Percentiles rank a stretch among this genome's conserved stretches.
phyloP scores from a whole-genome alignment of 2,329 filamentous ascomycete genomes.

The Xenoacremonium recifei region DNA sequence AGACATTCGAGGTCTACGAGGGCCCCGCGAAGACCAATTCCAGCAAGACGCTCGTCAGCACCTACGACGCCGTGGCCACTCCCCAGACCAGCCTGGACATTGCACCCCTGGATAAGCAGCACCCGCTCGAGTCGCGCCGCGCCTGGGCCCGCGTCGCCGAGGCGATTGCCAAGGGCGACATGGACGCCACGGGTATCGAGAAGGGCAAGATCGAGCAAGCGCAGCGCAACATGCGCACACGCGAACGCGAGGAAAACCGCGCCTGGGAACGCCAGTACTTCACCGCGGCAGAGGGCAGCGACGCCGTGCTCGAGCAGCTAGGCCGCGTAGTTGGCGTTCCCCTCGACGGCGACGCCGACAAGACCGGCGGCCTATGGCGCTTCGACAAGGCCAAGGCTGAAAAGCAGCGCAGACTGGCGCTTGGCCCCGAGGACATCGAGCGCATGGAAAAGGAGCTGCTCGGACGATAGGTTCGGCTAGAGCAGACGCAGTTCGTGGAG shows the following conservation, averaged over 20 bases:
- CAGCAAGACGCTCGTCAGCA: slow-evolving; percentile 50
- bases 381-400: slow-evolving; percentile 50
- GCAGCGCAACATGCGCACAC: slow-evolving; percentile 71
- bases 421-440: slow-evolving; percentile 38
- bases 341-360: slow-evolving; percentile 54
- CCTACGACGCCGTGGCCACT: slow-evolving; percentile 57
- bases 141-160: slow-evolving; percentile 86
- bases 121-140: slow-evolving; percentile 81
- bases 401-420: slow-evolving; percentile 33
- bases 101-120: slow-evolving; percentile 73
- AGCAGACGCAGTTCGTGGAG: neutral
- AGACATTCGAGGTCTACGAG: slow-evolving; percentile 74
- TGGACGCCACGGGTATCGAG: slow-evolving; percentile 74
- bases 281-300: slow-evolving; percentile 46
- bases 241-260: slow-evolving; percentile 71
- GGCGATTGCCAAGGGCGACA: slow-evolving; percentile 77
- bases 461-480: slow-evolving; percentile 32
- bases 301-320: slow-evolving; percentile 44
- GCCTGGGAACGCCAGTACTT: slow-evolving; percentile 88
- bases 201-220: slow-evolving; percentile 89
- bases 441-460: slow-evolving; percentile 46
- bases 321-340: slow-evolving; percentile 47
- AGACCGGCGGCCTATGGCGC: slow-evolving; percentile 60
- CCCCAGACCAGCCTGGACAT: slow-evolving; percentile 68
- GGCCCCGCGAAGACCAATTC: slow-evolving; percentile 53